Percentiles rank a stretch among this genome's conserved stretches.
phyloP scores from a whole-genome alignment of 768 basidiomycete species.

The Coprinopsis sp. region DNA sequence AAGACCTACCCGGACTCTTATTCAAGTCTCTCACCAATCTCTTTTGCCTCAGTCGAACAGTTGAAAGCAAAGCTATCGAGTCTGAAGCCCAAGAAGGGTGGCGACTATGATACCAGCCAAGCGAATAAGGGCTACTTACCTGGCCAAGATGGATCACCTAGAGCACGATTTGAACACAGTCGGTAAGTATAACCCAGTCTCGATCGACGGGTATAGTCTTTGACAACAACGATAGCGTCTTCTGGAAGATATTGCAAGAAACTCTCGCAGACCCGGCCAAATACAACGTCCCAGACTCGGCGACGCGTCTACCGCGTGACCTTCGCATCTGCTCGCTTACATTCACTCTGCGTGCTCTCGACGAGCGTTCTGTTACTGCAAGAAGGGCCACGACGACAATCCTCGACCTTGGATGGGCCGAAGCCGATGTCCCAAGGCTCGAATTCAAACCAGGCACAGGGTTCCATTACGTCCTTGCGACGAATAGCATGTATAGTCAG shows the following conservation, averaged over 20 bases:
- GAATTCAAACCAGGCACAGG: background rate
- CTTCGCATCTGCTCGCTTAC: background rate
- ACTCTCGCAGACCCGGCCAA: background rate
- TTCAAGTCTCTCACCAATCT: background rate
- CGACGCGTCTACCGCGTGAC: background rate
- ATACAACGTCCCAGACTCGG: slow-evolving; percentile 1
- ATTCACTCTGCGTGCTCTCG: background rate
- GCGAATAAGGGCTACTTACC: background rate
- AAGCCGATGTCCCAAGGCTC: no score
- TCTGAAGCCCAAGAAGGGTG: background rate
- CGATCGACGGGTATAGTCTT: background rate
- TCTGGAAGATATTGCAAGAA: background rate
- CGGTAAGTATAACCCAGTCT: background rate
- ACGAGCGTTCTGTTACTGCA: background rate
- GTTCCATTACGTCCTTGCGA: background rate
- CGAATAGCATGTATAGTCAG: background rate
- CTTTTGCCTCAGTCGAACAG: background rate
- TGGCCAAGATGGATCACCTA: background rate
- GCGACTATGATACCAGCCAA: background rate
- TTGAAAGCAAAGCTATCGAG: background rate
- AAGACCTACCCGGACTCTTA: background rate
- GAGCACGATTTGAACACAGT: background rate
- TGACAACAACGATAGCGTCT: background rate
- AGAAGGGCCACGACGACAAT: background rate
- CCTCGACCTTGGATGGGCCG: no score